phyloP scores from a whole-genome alignment of 495 filamentous ascomycete genomes.

The Tuber aestivum region DNA sequence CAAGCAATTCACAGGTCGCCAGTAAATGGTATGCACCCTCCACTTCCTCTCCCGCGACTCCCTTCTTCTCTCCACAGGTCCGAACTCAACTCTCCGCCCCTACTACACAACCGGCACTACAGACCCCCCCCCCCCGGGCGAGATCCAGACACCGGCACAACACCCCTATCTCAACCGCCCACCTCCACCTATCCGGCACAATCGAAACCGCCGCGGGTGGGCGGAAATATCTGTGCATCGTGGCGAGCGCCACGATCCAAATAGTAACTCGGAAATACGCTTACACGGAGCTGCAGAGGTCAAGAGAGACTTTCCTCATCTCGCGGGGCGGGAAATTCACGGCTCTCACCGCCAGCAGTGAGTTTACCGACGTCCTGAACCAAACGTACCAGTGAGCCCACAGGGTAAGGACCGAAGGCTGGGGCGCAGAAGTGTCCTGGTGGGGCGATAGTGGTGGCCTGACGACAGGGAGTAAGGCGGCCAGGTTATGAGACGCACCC shows the following conservation, averaged over 20 bases:
- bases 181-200: constrained; percentile 61
- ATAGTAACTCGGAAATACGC: constrained; percentile 72
- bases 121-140: constrained; percentile 78
- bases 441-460: constrained; percentile 69
- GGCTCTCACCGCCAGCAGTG: constrained; percentile 72
- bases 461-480: constrained; percentile 71
- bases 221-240: constrained; percentile 85
- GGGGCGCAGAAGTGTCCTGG: constrained; percentile 83
- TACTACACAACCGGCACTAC: constrained; percentile 79
- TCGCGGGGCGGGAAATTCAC: no score
- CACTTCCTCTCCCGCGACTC: no score
- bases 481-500: constrained; percentile 81
- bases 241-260: constrained; percentile 74
- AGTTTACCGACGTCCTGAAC: constrained; percentile 77
- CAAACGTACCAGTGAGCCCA: constrained; percentile 78
- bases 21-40: constrained; percentile 75
- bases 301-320: constrained; percentile 81
- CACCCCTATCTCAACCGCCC: constrained; percentile 72
- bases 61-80: constrained; percentile 82
- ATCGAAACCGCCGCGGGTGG: constrained; percentile 79
- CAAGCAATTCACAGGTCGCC: no score
- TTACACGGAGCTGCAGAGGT: constrained; percentile 66
- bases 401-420: constrained; percentile 70
- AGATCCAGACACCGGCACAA: constrained; percentile 78
- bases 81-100: constrained; percentile 73